Evolutionary conservation across 768 basidiomycete genomes (phyloP).

Genomic region (Chalciporus pseudorubinellus): DNA sequence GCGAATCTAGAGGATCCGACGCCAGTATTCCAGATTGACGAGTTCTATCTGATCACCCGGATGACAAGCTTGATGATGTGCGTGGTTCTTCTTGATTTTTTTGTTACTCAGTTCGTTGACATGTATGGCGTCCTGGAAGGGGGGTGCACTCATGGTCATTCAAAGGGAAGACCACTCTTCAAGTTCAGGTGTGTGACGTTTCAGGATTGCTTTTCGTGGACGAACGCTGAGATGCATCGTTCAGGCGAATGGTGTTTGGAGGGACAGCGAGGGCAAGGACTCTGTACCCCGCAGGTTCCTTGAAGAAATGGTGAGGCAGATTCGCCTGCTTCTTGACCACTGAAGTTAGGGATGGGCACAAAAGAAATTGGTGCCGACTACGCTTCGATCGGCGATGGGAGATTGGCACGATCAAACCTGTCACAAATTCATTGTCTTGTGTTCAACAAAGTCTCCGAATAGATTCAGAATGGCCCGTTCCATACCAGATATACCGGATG

Average conservation of each 20-base stretch:
- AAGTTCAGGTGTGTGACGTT: not conserved
- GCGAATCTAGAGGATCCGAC: too few species aligned
- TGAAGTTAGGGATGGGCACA: too few species aligned
- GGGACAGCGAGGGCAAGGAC: not conserved
- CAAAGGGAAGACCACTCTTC: not conserved
- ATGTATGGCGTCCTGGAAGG: too few species aligned
- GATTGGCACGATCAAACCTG: too few species aligned
- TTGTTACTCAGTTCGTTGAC: not conserved
- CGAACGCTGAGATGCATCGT: not conserved
- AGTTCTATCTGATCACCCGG: constrained; percentile 2
- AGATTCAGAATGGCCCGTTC: too few species aligned
- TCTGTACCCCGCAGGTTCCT: not conserved
- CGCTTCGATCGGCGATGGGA: too few species aligned
- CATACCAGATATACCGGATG: too few species aligned
- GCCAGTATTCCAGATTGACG: not conserved
- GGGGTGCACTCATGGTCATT: constrained; percentile 5
- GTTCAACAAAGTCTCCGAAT: too few species aligned
- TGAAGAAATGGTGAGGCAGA: not conserved
- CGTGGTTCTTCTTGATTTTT: not conserved
- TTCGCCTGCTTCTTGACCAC: too few species aligned
- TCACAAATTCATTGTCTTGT: too few species aligned
- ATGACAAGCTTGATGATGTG: not conserved
- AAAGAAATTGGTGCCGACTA: too few species aligned
- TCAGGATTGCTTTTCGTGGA: too few species aligned
- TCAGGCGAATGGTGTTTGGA: not conserved